Evolutionary conservation across 2,329 filamentous ascomycete species (phyloP).

Genomic region (Boeremia exigua): DNA sequence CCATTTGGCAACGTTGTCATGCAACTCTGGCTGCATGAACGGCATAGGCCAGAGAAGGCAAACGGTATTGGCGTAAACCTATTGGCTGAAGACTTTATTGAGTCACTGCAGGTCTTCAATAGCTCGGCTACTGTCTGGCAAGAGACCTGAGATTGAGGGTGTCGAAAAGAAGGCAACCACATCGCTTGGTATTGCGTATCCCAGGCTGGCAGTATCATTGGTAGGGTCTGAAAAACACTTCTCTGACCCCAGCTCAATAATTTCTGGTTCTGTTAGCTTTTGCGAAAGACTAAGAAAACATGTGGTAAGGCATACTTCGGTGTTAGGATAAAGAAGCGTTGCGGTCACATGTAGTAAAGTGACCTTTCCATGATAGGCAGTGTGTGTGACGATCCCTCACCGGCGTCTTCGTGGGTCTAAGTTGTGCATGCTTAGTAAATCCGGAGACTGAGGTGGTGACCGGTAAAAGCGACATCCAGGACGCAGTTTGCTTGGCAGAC

Average conservation of each 20-base stretch:
- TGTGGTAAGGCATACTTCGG: slow-evolving; percentile 9
- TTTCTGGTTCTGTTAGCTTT: not conserved
- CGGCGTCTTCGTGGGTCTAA: not conserved
- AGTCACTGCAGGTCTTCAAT: not conserved
- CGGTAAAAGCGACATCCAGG: not conserved
- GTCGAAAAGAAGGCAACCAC: slow-evolving; percentile 1
- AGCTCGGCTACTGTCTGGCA: not conserved
- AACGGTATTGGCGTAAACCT: not conserved
- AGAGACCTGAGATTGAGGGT: not conserved
- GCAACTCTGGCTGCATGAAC: slow-evolving; percentile 1
- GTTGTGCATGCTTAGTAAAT: not conserved
- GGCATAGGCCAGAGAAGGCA: not conserved
- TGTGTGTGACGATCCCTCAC: not conserved
- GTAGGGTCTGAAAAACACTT: not conserved
- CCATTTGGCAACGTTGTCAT: not conserved
- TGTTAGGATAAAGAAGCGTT: not conserved
- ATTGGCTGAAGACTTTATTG: not conserved
- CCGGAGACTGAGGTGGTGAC: not conserved
- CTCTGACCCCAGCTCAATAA: not conserved
- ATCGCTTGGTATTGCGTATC: not conserved
- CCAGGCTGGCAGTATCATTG: slow-evolving; percentile 2
- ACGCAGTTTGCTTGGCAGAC: not conserved
- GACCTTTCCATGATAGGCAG: not conserved
- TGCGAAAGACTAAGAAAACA: not conserved
- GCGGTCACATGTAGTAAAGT: not conserved